Percentiles rank a stretch among this genome's conserved stretches.
These are phyloP conservation scores for thale cress (Arabidopsis thaliana) DNA, from an alignment of 345 rosid genomes.

Conservation along the genomic window TAIR10.1 NC_003075.7:8300501-8301000, in stretches of 20 bases:
- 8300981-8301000: not conserved
- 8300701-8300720: conserved; percentile 44
- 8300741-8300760: conserved; percentile 49
- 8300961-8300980: conserved; percentile 5
- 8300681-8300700: conserved; percentile 45
- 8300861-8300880: conserved; percentile 39
- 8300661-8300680: conserved; percentile 37
- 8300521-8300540: conserved; percentile 36
- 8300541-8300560: conserved; percentile 36
- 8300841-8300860: conserved; percentile 39
- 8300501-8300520: conserved; percentile 28
- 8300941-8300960: conserved; percentile 7
- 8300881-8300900: conserved; percentile 84
- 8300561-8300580: conserved; percentile 17
- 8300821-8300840: conserved; percentile 10
- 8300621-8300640: conserved; percentile 18
- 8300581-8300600: conserved; percentile 26
- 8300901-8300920: conserved; percentile 84
- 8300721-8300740: conserved; percentile 43
- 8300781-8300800: not conserved
- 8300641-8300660: conserved; percentile 2
- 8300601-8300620: conserved; percentile 33
- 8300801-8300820: conserved; percentile 42
- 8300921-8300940: conserved; percentile 65
- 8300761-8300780: conserved; percentile 48